Conservation (phyloP, 2,329 filamentous ascomycete genomes). For the Monosporascus sp. region DNA sequence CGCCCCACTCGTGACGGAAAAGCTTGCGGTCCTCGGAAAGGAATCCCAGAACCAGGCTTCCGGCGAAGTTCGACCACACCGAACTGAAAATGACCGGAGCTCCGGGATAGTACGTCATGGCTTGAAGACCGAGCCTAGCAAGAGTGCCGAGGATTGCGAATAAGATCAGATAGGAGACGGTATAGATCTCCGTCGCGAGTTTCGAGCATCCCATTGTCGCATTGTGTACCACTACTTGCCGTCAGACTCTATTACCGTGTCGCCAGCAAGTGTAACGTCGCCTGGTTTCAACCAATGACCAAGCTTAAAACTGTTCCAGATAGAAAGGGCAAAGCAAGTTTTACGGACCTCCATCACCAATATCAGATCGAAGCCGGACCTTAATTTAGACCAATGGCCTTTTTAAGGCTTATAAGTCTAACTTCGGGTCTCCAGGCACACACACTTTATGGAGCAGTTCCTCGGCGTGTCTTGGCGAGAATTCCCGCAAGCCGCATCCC, state of each 20-base stretch:
- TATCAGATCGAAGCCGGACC: too few species aligned
- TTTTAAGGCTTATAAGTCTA: background rate
- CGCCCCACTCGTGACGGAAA: conserved; percentile 65
- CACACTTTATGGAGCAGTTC: too few species aligned
- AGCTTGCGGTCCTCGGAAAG: conserved; percentile 71
- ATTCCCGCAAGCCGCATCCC: background rate
- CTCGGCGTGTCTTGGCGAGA: background rate
- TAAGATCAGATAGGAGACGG: conserved; percentile 74
- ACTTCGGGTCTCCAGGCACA: too few species aligned
- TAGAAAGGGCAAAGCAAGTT: too few species aligned
- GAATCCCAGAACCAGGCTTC: conserved; percentile 80
- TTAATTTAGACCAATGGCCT: background rate
- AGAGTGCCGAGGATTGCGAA: conserved; percentile 84
- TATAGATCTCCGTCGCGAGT: conserved; percentile 58
- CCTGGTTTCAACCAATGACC: too few species aligned
- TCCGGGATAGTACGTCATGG: conserved; percentile 73
- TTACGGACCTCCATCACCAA: too few species aligned
- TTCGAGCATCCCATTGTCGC: conserved; percentile 36
- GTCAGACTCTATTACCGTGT: too few species aligned
- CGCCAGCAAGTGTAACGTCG: too few species aligned
- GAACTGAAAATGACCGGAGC: conserved; percentile 69
- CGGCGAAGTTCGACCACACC: conserved; percentile 83
- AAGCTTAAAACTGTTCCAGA: too few species aligned
- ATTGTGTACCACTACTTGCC: too few species aligned
- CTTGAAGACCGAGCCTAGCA: conserved; percentile 73